Evolutionary conservation across 176 grass and related monocot genomes (phyloP).

Genomic region (Triticum aestivum): DNA sequence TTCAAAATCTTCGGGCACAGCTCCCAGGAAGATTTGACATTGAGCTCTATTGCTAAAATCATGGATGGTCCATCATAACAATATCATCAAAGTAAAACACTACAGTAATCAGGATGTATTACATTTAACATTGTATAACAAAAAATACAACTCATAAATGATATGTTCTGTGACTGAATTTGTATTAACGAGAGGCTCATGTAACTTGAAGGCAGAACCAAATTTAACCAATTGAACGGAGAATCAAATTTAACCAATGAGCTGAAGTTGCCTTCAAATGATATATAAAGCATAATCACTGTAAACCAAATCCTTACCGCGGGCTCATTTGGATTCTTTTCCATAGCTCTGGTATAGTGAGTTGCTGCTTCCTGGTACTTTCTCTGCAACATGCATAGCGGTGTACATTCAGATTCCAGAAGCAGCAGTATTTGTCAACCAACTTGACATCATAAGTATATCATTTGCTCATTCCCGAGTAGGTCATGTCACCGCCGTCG

Average conservation of each 20-base stretch:
- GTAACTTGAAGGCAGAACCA: background rate
- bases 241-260: background rate
- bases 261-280: background rate
- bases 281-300: background rate
- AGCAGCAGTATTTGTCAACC: too few species aligned
- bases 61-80: conserved; percentile 8
- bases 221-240: background rate
- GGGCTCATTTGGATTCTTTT: conserved; percentile 44
- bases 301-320: conserved; percentile 30
- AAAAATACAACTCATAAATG: background rate
- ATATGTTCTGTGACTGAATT: background rate
- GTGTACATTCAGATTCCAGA: too few species aligned
- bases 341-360: conserved; percentile 47
- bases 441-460: too few species aligned
- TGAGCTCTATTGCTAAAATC: conserved; percentile 53
- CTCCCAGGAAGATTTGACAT: conserved; percentile 43
- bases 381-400: conserved; percentile 11
- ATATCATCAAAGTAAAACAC: background rate
- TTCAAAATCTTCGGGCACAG: conserved; percentile 34
- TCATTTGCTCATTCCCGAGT: too few species aligned
- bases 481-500: too few species aligned
- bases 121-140: background rate
- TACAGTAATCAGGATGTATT: background rate
- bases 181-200: background rate
- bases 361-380: conserved; percentile 47